phyloP scores from a whole-genome alignment of 495 filamentous ascomycete genomes.

The Alectoria sarmentosa region DNA sequence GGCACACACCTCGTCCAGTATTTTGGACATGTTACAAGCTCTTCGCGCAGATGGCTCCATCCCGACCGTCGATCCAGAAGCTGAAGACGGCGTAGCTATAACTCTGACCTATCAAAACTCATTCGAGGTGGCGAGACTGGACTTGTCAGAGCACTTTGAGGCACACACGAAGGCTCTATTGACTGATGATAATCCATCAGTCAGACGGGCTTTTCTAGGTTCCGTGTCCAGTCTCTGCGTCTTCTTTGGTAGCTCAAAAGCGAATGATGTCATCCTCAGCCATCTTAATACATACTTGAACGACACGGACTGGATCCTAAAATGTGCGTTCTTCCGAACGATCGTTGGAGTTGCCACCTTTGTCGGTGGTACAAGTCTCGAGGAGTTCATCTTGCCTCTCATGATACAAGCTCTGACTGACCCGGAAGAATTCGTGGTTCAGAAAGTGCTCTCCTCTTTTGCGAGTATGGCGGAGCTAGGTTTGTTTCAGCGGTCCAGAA shows the following conservation, averaged over 20 bases:
- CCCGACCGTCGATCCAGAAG: constrained; percentile 68
- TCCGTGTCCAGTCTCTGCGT: constrained; percentile 90
- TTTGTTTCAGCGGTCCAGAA: constrained; percentile 74
- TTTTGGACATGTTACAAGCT: constrained; percentile 86
- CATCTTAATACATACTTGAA: constrained; percentile 98
- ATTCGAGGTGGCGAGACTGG: constrained; percentile 73
- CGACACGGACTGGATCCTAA: constrained; percentile 91
- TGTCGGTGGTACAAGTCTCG: constrained; percentile 75
- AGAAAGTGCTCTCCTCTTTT: constrained; percentile 80
- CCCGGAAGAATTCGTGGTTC: constrained; percentile 90
- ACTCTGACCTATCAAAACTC: constrained; percentile 64
- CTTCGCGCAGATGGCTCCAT: constrained; percentile 78
- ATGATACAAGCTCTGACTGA: constrained; percentile 98
- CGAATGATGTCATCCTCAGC: constrained; percentile 89
- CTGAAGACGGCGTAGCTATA: constrained; percentile 58
- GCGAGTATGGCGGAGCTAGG: constrained; percentile 86
- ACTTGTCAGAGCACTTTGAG: constrained; percentile 76
- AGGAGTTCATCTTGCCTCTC: constrained; percentile 92
- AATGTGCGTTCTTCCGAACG: constrained; percentile 93
- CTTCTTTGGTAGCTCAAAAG: constrained; percentile 83
- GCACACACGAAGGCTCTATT: constrained; percentile 81
- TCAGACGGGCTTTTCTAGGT: constrained; percentile 85
- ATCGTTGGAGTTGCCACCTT: constrained; percentile 91
- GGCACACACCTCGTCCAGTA: constrained; percentile 78
- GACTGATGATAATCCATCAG: constrained; percentile 79